Conservation (phyloP, 2,329 filamentous ascomycete genomes). For the Aspergillus costaricaensis region DNA sequence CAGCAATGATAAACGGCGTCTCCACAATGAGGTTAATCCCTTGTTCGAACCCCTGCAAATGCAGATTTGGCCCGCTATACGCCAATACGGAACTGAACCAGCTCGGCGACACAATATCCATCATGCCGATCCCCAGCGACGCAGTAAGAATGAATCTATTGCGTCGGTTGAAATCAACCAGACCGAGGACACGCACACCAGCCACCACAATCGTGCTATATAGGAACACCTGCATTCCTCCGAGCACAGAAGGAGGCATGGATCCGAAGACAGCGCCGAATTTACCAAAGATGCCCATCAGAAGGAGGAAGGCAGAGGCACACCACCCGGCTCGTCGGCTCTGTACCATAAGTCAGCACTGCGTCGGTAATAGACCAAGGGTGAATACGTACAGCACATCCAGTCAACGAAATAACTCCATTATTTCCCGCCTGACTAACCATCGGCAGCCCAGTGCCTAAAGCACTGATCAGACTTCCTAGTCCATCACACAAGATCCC, state of each 20-base stretch:
- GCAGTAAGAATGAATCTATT: constrained; percentile 82
- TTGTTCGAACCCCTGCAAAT: constrained; percentile 64
- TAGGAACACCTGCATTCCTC: constrained; percentile 77
- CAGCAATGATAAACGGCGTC: constrained; percentile 34
- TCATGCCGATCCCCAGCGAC: constrained; percentile 71
- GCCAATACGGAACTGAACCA: constrained; percentile 74
- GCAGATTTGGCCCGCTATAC: constrained; percentile 67
- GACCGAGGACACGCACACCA: constrained; percentile 73
- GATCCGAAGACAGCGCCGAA: constrained; percentile 77
- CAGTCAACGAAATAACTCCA: constrained; percentile 77
- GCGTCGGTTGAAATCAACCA: constrained; percentile 72
- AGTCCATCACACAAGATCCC: constrained; percentile 73
- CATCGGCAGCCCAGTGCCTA: constrained; percentile 80
- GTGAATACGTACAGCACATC: constrained; percentile 64
- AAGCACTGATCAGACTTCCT: constrained; percentile 71
- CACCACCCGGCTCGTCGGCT: constrained; percentile 80
- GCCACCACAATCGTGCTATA: constrained; percentile 76
- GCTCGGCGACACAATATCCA: constrained; percentile 64
- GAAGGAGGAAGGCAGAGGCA: constrained; percentile 72
- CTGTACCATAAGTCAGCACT: constrained; percentile 15
- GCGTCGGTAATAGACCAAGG: too few relatives aligned
- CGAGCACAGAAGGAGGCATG: constrained; percentile 68
- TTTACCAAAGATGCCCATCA: constrained; percentile 83
- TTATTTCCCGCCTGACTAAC: constrained; percentile 83
- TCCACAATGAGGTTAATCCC: constrained; percentile 32